phyloP scores from a whole-genome alignment of 179 eudicot species.

The Beta corolliflora region DNA sequence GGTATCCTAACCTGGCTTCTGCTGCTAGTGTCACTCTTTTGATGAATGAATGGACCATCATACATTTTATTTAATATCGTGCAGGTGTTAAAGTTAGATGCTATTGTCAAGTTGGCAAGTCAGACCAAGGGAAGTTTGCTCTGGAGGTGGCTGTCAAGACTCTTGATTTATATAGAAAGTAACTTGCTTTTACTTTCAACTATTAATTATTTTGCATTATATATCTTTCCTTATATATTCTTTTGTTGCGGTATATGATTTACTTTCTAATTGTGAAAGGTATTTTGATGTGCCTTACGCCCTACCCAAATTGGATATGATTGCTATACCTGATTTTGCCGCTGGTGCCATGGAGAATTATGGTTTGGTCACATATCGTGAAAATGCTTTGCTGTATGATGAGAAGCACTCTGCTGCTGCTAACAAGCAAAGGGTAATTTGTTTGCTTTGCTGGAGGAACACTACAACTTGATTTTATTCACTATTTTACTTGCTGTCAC shows the following conservation, averaged over 20 bases:
- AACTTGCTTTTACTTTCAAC: conserved; percentile 23
- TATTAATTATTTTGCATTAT: background rate
- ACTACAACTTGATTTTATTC: background rate
- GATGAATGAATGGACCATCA: background rate
- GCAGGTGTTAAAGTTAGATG: conserved; percentile 86
- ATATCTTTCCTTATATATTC: background rate
- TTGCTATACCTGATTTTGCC: conserved; percentile 99
- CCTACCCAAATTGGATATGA: conserved; percentile 94
- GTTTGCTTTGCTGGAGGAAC: conserved; percentile 35
- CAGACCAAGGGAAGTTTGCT: conserved; percentile 91
- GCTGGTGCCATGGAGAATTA: conserved; percentile 99
- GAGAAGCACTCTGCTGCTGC: conserved; percentile 96
- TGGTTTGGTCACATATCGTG: conserved; percentile 96
- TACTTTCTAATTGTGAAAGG: conserved; percentile 37
- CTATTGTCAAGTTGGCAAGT: conserved; percentile 92
- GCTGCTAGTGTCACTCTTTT: background rate
- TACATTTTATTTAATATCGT: conserved; percentile 10
- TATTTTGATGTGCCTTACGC: conserved; percentile 91
- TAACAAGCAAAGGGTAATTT: conserved; percentile 96
- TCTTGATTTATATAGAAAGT: conserved; percentile 79
- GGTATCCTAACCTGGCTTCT: conserved; percentile 47
- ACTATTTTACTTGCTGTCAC: background rate
- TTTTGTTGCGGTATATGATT: conserved; percentile 22
- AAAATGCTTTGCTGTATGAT: conserved; percentile 91
- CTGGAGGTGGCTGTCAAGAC: conserved; percentile 95